Evolutionary conservation across 257 asterid genomes (phyloP).

Genomic region (Penstemon newberryi): DNA sequence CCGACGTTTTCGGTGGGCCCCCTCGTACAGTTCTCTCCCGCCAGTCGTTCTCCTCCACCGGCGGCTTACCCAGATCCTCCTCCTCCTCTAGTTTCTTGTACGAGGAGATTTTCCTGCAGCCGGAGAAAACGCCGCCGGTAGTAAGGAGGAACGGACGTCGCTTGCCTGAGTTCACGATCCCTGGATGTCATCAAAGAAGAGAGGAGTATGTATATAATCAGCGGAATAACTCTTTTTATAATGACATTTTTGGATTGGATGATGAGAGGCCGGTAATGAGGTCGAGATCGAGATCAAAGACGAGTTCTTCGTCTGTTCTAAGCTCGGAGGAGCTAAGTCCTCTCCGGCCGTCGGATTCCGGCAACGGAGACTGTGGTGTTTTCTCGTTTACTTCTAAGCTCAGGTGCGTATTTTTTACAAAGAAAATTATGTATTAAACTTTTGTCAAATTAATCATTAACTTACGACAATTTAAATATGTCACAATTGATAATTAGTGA

Average conservation of each 20-base stretch:
- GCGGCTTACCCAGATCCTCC: conserved; percentile 15
- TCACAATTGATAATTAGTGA: too few relatives aligned
- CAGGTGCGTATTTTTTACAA: conserved; percentile 39
- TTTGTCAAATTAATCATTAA: too few relatives aligned
- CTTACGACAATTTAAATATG: too few relatives aligned
- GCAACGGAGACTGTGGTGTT: conserved; percentile 44
- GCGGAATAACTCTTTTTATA: conserved; percentile 38
- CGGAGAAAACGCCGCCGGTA: conserved; percentile 33
- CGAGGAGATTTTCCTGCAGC: conserved; percentile 53
- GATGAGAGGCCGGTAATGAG: conserved; percentile 51
- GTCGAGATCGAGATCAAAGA: conserved; percentile 66
- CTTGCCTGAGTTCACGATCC: conserved; percentile 71
- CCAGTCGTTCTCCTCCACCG: conserved; percentile 31
- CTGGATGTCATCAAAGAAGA: conserved; percentile 33
- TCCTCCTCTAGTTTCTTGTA: conserved; percentile 39
- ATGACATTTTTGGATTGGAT: conserved; percentile 66
- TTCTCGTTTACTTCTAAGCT: conserved; percentile 58
- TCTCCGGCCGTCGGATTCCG: conserved; percentile 49
- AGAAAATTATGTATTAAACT: too few relatives aligned
- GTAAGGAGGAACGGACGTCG: conserved; percentile 42
- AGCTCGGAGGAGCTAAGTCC: conserved; percentile 84
- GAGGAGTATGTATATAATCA: background rate
- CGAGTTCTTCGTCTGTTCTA: conserved; percentile 64
- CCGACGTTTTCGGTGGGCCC: conserved; percentile 86
- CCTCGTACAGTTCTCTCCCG: conserved; percentile 63